Evolutionary conservation across 192 early-diverging fungal species (phyloP).

Genomic region (Podila verticillata): DNA sequence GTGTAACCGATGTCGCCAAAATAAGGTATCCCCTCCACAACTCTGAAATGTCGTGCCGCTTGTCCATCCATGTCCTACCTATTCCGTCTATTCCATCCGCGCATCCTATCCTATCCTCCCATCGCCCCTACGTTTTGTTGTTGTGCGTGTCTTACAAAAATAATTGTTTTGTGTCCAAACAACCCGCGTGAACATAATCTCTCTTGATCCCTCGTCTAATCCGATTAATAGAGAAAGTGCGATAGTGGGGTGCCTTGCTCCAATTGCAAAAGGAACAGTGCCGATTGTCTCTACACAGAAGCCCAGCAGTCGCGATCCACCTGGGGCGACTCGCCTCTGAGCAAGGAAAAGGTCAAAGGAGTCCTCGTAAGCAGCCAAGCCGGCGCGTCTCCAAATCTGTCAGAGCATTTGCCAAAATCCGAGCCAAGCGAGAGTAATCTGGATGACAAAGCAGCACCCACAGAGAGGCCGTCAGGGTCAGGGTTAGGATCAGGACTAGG

Average conservation of each 20-base stretch:
- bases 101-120: not conserved
- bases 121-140: too few species aligned
- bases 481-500: not conserved
- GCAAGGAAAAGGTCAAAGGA: constrained; percentile 38
- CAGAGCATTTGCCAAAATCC: not conserved
- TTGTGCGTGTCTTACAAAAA: too few species aligned
- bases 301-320: constrained; percentile 47
- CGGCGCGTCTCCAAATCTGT: not conserved
- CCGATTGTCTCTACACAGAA: constrained; percentile 46
- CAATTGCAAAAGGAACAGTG: constrained; percentile 47
- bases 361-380: constrained; percentile 1
- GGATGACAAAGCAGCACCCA: not conserved
- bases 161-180: too few species aligned
- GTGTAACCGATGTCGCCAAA: constrained; percentile 49
- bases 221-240: constrained; percentile 29
- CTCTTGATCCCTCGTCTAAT: not conserved
- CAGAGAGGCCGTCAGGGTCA: not conserved
- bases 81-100: not conserved
- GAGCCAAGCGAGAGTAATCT: not conserved
- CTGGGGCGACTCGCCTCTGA: constrained; percentile 45
- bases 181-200: too few species aligned
- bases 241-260: constrained; percentile 49
- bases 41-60: too few species aligned
- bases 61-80: not conserved
- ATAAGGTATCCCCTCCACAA: constrained; percentile 33